Conservation (phyloP, 495 filamentous ascomycete genomes). For the Trichoderma gamsii region DNA sequence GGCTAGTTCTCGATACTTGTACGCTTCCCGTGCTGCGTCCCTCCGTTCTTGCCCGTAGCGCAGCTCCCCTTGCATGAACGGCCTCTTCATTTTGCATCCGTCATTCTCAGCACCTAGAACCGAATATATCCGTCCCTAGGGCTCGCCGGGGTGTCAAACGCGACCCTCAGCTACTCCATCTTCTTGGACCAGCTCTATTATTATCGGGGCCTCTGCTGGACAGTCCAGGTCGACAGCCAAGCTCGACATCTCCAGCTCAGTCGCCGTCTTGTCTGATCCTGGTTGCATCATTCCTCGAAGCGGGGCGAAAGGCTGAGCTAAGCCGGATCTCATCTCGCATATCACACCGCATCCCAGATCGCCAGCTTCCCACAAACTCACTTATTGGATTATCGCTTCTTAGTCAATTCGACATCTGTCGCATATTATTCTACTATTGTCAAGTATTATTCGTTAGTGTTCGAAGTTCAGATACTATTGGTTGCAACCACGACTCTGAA, state of each 20-base stretch:
- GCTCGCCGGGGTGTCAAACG: background rate
- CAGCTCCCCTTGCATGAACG: conserved; percentile 6
- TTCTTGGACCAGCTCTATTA: background rate
- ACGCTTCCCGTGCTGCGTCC: background rate
- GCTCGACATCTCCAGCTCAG: background rate
- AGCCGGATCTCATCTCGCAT: background rate
- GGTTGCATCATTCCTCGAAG: background rate
- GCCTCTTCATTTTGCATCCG: conserved; percentile 8
- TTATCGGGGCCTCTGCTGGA: background rate
- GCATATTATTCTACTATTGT: background rate
- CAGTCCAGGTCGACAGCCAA: background rate
- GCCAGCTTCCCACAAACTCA: background rate
- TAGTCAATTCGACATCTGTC: background rate
- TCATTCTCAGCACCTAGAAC: conserved; percentile 1
- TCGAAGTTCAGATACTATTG: background rate
- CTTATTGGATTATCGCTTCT: background rate
- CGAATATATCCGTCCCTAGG: background rate
- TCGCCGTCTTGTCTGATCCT: conserved; percentile 3
- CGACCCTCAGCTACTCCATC: background rate
- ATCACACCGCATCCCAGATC: background rate
- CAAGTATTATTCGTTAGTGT: background rate
- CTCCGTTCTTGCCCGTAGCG: conserved; percentile 5
- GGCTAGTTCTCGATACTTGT: too few species aligned
- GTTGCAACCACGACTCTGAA: background rate
- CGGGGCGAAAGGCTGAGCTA: conserved; percentile 3